These are phyloP conservation scores for Citrullus colocynthis DNA, from an alignment of 306 rosid species.

Conservation along the genomic window DNA sequence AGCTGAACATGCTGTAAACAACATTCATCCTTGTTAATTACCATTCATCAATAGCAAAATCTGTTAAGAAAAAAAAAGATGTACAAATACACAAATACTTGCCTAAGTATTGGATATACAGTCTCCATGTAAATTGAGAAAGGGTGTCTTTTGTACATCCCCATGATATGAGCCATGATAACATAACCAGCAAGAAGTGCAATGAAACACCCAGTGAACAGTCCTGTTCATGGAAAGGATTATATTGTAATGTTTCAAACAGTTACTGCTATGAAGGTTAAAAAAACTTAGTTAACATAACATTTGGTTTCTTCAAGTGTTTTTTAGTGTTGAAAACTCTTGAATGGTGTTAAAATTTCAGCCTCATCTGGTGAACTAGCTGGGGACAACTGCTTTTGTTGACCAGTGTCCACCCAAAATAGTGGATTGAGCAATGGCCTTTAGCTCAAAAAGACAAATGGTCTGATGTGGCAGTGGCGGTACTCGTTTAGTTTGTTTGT, in stretches of 20 bases:
- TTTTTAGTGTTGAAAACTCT: neutral
- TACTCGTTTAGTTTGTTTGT: neutral
- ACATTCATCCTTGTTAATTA: slow-evolving; percentile 1
- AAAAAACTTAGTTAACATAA: neutral
- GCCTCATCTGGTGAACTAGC: neutral
- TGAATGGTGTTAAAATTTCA: neutral
- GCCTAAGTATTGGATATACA: slow-evolving; percentile 85
- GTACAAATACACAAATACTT: slow-evolving; percentile 10
- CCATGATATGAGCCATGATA: slow-evolving; percentile 77
- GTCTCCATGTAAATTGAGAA: slow-evolving; percentile 85
- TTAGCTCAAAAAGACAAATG: slow-evolving; percentile 36
- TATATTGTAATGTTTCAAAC: neutral
- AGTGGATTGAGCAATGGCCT: slow-evolving; percentile 24
- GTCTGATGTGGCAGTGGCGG: slow-evolving; percentile 28
- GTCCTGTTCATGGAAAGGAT: slow-evolving; percentile 35
- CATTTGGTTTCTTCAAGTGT: neutral
- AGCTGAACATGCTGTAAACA: slow-evolving; percentile 87
- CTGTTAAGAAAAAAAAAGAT: neutral
- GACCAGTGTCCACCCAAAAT: slow-evolving; percentile 27
- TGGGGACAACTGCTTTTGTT: slow-evolving; percentile 28
- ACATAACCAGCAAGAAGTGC: slow-evolving; percentile 78
- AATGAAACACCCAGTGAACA: slow-evolving; percentile 67
- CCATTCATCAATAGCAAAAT: neutral
- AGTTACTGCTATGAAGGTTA: neutral
- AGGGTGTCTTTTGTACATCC: slow-evolving; percentile 43